phyloP scores from a whole-genome alignment of 2,329 filamentous ascomycete genomes.

The Arachnomyces sp. region DNA sequence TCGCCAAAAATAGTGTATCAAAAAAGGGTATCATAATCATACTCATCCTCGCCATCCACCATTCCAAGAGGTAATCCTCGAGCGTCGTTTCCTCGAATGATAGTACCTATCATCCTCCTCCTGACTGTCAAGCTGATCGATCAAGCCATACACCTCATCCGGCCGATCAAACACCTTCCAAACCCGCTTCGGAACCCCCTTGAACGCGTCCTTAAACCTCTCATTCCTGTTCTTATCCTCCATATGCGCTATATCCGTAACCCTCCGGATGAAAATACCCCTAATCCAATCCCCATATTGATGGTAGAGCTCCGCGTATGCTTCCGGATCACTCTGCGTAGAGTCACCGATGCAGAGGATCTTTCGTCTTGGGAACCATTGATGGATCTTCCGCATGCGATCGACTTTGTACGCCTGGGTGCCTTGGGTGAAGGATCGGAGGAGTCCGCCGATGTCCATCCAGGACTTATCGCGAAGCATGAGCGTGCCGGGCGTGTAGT shows the following conservation, averaged over 20 bases:
- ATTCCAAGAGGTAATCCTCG: too few species aligned
- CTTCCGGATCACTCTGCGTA: conserved; percentile 84
- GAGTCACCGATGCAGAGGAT: conserved; percentile 85
- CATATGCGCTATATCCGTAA: conserved; percentile 67
- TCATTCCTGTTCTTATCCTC: conserved; percentile 64
- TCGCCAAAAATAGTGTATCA: too few species aligned
- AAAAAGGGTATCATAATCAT: conserved; percentile 1
- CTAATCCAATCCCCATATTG: conserved; percentile 68
- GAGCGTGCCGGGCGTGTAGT: conserved; percentile 72
- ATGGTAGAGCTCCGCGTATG: conserved; percentile 71
- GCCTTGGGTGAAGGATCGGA: conserved; percentile 69
- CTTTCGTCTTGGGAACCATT: conserved; percentile 69
- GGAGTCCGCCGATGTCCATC: conserved; percentile 73
- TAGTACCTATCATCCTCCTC: conserved; percentile 5
- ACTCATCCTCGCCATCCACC: background rate
- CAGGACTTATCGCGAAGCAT: conserved; percentile 79
- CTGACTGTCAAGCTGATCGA: conserved; percentile 22
- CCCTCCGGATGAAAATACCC: conserved; percentile 78
- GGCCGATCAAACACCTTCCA: conserved; percentile 84
- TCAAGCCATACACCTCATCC: conserved; percentile 46
- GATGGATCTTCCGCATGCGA: conserved; percentile 68
- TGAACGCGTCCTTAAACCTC: conserved; percentile 78
- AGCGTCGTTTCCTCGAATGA: too few species aligned
- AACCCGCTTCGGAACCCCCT: conserved; percentile 57
- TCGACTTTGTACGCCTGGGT: conserved; percentile 82